phyloP scores from a whole-genome alignment of 345 rosid species.

The Ceriops zippeliana region DNA sequence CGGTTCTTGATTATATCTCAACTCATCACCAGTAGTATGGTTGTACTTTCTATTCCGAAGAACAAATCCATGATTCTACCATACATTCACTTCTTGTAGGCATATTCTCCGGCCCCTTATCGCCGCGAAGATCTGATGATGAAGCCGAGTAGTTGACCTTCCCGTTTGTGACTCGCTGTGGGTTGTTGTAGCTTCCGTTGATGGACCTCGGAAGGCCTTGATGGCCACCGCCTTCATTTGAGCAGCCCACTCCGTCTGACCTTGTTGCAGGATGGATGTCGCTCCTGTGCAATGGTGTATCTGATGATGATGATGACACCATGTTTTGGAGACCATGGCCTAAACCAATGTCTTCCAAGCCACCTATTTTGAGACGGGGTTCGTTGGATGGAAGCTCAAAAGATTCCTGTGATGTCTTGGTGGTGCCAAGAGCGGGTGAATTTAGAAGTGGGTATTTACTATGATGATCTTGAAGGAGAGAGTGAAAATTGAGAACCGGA shows the following conservation, averaged over 20 bases:
- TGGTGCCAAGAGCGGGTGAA: constrained; percentile 30
- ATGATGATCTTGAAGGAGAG: constrained; percentile 51
- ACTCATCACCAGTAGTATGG: not conserved
- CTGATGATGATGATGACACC: constrained; percentile 18
- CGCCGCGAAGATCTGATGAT: constrained; percentile 36
- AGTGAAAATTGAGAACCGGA: constrained; percentile 56
- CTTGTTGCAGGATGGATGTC: constrained; percentile 17
- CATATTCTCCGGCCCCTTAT: constrained; percentile 32
- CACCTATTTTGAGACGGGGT: constrained; percentile 31
- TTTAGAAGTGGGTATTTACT: constrained; percentile 35
- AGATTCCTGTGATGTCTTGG: constrained; percentile 9
- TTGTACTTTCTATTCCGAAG: constrained; percentile 50
- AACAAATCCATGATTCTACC: constrained; percentile 86
- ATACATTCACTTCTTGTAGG: constrained; percentile 51
- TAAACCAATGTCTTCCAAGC: constrained; percentile 41
- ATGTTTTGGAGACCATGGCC: constrained; percentile 25
- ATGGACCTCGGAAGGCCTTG: constrained; percentile 40
- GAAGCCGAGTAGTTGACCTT: constrained; percentile 25
- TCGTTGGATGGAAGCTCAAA: constrained; percentile 17
- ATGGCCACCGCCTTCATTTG: constrained; percentile 32
- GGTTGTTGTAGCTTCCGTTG: constrained; percentile 31
- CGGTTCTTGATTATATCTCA: not conserved
- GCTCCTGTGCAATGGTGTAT: constrained; percentile 22
- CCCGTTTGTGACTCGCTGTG: constrained; percentile 29
- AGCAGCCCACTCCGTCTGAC: constrained; percentile 22